Evolutionary conservation across 2,329 filamentous ascomycete species (phyloP), one percentile per base, ranked within the genome.

Genomic region (Talaromyces sp.): DNA sequence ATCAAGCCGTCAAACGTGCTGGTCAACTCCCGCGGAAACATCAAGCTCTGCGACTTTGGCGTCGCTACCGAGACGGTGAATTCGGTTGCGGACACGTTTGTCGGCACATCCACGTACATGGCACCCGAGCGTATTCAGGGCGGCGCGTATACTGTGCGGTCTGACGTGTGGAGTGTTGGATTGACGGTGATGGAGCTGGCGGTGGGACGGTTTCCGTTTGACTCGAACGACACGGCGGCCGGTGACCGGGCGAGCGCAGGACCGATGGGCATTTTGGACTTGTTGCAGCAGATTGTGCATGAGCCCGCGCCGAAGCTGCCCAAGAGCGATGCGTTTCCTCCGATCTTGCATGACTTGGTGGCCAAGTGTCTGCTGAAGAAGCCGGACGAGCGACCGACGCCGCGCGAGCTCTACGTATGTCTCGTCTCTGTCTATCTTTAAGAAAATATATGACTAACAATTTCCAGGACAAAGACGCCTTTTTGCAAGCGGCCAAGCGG

Each of bases 91-190:
- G 93, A 98, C 73, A 99, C 95, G 0, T 99, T 99, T 71, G 95
- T 99, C 39, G 95, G 95, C 58, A 99, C 95, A 1, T 97, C 95
- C 42, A 99, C 95, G 60, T 99, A 99, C 81, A 99, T 99, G 95
- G 95, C 95, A 0, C 95, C 95, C 0, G 95, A 99, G 80, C 87
- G 95, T 75, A 99, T 99, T 68, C 93, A 98, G 75, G 95, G 95
- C 65, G 92, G 95, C 65, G 92, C 91, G 70, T 99, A 99, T 77
- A 96, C 93, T 0, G 93, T 99, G 70, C 97, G 97, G 77, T 97
- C 93, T 13, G 95, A 99, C 74, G 95, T 99, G 4, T 99, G 95
- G 95, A 97, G 93, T 84, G 96, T 97, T 65, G 95, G 95, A 33
- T 81, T 99, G 67, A 89, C 89, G 0, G 87, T 99, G 65, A 98